phyloP scores from a whole-genome alignment of 257 asterid genomes.

The Gentiana macrophylla region DNA sequence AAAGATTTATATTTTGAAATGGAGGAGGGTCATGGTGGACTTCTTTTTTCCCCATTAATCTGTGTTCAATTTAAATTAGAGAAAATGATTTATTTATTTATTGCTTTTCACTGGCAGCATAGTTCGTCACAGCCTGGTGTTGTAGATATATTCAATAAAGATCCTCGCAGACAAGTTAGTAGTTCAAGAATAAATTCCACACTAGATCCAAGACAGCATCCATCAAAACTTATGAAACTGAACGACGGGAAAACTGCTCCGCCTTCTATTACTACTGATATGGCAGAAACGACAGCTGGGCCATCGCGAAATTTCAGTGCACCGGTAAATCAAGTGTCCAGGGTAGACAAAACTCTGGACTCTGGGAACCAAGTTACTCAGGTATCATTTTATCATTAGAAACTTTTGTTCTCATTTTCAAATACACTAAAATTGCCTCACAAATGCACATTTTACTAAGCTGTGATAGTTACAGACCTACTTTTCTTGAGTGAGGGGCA shows the following conservation, averaged over 20 bases:
- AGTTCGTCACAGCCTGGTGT: conserved; percentile 29
- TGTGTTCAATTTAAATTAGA: not conserved
- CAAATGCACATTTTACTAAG: no score
- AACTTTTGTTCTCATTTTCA: conserved; percentile 2
- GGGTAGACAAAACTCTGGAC: conserved; percentile 26
- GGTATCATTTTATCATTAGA: conserved; percentile 27
- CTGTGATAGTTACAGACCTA: no score
- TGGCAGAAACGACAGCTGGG: conserved; percentile 22
- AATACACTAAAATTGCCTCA: no score
- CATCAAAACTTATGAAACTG: conserved; percentile 42
- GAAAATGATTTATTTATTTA: not conserved
- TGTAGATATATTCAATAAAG: conserved; percentile 29
- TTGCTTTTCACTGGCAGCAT: conserved; percentile 26
- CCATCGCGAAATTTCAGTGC: conserved; percentile 22
- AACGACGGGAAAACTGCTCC: conserved; percentile 43
- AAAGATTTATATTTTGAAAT: no score
- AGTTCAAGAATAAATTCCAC: conserved; percentile 14
- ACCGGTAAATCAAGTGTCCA: conserved; percentile 31
- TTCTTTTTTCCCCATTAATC: no score
- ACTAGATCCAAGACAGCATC: conserved; percentile 33
- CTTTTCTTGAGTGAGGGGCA: no score
- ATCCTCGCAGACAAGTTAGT: conserved; percentile 17
- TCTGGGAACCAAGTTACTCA: conserved; percentile 48
- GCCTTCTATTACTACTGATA: conserved; percentile 22
- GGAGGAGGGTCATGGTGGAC: no score